Conservation (phyloP, 768 basidiomycete species). For the Pleurotus tuber-regium region DNA sequence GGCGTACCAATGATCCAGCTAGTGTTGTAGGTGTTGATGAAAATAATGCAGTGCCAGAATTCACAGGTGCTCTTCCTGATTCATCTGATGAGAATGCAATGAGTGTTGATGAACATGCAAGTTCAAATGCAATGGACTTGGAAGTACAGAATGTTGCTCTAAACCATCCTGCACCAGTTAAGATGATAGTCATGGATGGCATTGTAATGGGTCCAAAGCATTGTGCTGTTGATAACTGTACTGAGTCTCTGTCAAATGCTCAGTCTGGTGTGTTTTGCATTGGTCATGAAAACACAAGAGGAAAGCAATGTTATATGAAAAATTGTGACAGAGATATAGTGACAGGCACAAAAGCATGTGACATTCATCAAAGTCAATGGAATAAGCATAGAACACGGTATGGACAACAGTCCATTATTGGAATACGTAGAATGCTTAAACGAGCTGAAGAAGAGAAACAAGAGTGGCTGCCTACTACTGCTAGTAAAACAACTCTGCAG, state of each 20-base stretch:
- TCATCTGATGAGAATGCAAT: background rate
- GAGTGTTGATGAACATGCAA: background rate
- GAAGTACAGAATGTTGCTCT: background rate
- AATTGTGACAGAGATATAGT: background rate
- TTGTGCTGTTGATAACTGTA: slow-evolving; percentile 13
- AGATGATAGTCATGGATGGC: slow-evolving; percentile 15
- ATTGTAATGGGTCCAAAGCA: slow-evolving; percentile 15
- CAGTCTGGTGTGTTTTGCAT: slow-evolving; percentile 4
- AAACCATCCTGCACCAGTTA: background rate
- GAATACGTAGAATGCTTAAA: background rate
- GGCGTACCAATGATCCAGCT: background rate
- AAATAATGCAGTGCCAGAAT: slow-evolving; percentile 5
- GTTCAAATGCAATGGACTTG: background rate
- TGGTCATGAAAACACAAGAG: slow-evolving; percentile 1
- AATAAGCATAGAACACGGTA: background rate
- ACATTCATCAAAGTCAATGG: slow-evolving; percentile 5
- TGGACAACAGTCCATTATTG: background rate
- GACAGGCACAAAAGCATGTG: slow-evolving; percentile 1
- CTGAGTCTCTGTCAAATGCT: slow-evolving; percentile 2
- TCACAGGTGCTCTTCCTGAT: background rate
- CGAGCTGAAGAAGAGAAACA: slow-evolving; percentile 1
- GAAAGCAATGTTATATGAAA: slow-evolving; percentile 8
- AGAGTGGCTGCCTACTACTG: slow-evolving; percentile 1
- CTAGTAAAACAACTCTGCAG: slow-evolving; percentile 13
- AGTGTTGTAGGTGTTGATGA: slow-evolving; percentile 9